phyloP scores from a whole-genome alignment of 2,329 filamentous ascomycete genomes.

The Diaporthe velutina region DNA sequence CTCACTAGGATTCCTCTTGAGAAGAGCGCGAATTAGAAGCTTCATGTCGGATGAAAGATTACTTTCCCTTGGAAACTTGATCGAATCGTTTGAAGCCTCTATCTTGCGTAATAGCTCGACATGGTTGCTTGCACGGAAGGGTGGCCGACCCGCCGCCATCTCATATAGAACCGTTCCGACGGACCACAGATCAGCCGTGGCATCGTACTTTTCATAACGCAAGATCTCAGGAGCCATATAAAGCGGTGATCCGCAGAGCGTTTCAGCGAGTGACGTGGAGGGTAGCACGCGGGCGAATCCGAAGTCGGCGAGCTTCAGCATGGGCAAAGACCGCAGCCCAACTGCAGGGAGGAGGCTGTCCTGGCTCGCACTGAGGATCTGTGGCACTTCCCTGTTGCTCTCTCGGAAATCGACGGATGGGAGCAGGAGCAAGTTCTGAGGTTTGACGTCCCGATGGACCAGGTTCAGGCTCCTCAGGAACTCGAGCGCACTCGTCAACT shows the following conservation, averaged over 20 bases:
- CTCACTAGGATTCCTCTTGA: conserved; percentile 89
- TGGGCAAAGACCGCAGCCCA: conserved; percentile 87
- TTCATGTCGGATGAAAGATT: conserved; percentile 83
- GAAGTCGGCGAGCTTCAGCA: conserved; percentile 98
- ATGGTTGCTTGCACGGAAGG: conserved; percentile 93
- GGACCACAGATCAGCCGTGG: conserved; percentile 97
- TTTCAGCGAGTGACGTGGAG: conserved; percentile 92
- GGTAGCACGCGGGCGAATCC: conserved; percentile 96
- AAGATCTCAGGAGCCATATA: conserved; percentile 99
- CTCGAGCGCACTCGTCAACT: conserved; percentile 90
- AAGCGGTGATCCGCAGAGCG: conserved; percentile 93
- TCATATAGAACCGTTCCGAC: conserved; percentile 96
- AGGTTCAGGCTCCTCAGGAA: conserved; percentile 89
- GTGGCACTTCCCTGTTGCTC: conserved; percentile 70
- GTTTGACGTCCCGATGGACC: conserved; percentile 97
- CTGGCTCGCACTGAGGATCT: conserved; percentile 81
- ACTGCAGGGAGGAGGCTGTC: conserved; percentile 85
- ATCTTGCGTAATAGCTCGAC: conserved; percentile 94
- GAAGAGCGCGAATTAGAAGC: conserved; percentile 79
- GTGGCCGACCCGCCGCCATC: conserved; percentile 91
- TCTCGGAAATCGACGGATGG: conserved; percentile 81
- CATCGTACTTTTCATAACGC: conserved; percentile 96
- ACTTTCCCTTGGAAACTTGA: conserved; percentile 83
- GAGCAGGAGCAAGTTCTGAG: conserved; percentile 92
- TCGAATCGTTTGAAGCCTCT: conserved; percentile 86